A percentile compares a stretch with the other conserved stretches of the same genome.
phyloP scores from a whole-genome alignment of 1,284 basidiomycete species.

The Pseudozyma thailandica region DNA sequence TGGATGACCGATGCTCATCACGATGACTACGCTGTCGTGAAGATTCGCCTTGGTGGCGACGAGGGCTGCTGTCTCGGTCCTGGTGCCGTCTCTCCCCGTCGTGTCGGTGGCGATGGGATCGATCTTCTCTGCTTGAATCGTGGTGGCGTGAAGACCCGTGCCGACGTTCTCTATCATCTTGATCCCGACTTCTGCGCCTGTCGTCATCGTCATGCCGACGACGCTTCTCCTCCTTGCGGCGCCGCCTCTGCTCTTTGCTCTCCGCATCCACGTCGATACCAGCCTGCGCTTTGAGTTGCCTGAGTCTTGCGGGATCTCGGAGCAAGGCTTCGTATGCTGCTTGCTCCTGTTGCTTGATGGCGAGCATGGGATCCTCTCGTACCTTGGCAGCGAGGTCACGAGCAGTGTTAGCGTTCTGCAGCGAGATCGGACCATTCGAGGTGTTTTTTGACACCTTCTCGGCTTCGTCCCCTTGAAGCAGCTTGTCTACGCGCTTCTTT shows the following conservation, averaged over 20 bases:
- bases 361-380: conserved; percentile 92
- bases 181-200: conserved; percentile 7
- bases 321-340: conserved; percentile 88
- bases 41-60: conserved; percentile 27
- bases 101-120: conserved; percentile 62
- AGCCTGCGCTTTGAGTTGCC: conserved; percentile 71
- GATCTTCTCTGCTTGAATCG: conserved; percentile 8
- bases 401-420: conserved; percentile 77
- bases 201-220: conserved; percentile 16
- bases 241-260: conserved; percentile 68
- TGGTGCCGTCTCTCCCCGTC: conserved; percentile 36
- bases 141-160: conserved; percentile 5
- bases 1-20: conserved; percentile 25
- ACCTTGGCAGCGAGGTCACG: conserved; percentile 92
- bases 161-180: conserved; percentile 11
- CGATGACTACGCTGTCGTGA: conserved; percentile 26
- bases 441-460: conserved; percentile 70
- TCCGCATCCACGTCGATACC: conserved; percentile 74
- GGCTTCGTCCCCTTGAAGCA: conserved; percentile 83
- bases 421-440: conserved; percentile 37
- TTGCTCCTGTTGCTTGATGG: conserved; percentile 97
- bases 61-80: conserved; percentile 14
- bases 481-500: conserved; percentile 98
- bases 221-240: conserved; percentile 73
- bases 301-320: conserved; percentile 88